Evolutionary conservation across 768 basidiomycete genomes (phyloP), one percentile per base, ranked within the genome.

Genomic region (Tulasnella sp.): DNA sequence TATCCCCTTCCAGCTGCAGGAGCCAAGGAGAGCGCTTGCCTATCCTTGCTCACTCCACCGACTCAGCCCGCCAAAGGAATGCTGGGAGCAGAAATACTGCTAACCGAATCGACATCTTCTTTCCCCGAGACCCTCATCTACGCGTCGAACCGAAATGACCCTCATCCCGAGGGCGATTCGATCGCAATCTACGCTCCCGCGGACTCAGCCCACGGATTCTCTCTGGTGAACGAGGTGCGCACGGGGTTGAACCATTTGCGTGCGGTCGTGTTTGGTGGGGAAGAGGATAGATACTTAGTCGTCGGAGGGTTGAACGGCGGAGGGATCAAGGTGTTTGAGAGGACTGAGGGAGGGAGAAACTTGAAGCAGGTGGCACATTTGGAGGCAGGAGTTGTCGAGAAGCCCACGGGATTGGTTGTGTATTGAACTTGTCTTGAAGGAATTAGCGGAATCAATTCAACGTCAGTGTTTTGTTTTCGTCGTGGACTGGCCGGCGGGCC

Each of bases 121-220:
- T 89, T 83, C 80, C 82, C 87, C 0, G 81, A 80, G 0, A 83
- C 86, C 2, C 89, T 89, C 78, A 80, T 92, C 17, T 93, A 91
- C 77, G 80, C 86, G 12, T 89, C 91, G 3, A 94, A 92, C 79
- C 84, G 92, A 37, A 88, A 91, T 75, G 87, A 91, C 76, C 88
- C 88, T 5, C 84, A 86, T 26, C 81, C 86, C 0, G 86, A 84
- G 62, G 90, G 91, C 29, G 91, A 94, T 78, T 85, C 86, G 37
- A 86, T 94, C 74, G 84, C 90, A 5, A 84, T 92, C 37, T 92
- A 89, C 80, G 82, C 62, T 6, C 85, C 7, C 36, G 81, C 81
- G 9, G 81, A 82, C 6, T 79, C 82, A 19, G 1, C 72, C 41
- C 35, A 59, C 67, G 36, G 65, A 29, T 29, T 66, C 75, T 37